Conservation (phyloP, 78 protist species). For the Planoprotostelium fungivorum region DNA sequence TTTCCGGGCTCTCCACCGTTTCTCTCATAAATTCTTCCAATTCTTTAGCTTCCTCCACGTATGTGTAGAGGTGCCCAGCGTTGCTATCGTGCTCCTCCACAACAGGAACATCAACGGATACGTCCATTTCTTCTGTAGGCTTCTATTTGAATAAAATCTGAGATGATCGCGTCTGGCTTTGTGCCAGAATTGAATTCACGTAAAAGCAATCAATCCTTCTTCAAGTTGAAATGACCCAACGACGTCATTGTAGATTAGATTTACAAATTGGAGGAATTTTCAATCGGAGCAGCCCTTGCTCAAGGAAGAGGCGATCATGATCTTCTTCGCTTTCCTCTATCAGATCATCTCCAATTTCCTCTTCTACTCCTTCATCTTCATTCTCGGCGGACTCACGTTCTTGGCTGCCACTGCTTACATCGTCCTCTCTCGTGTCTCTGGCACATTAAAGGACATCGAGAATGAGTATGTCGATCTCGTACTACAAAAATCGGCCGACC, state of each 20-base stretch:
- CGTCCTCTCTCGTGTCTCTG: neutral
- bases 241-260: too few species aligned
- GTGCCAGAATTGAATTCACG: neutral
- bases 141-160: neutral
- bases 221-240: too few species aligned
- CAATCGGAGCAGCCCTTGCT: too few species aligned
- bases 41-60: conserved; percentile 35
- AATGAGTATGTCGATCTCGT: neutral
- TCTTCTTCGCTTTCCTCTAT: neutral
- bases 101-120: neutral
- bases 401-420: neutral
- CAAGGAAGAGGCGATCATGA: neutral
- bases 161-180: neutral
- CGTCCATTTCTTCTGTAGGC: neutral
- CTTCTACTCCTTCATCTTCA: neutral
- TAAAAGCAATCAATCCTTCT: too few species aligned
- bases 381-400: neutral
- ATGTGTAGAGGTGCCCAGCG: conserved; percentile 12
- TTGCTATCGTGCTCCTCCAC: neutral
- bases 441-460: neutral
- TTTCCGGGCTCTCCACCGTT: neutral
- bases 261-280: too few species aligned
- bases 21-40: neutral
- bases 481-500: neutral
- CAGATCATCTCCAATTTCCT: neutral